phyloP scores from a whole-genome alignment of 257 asterid species.

The Solanum chilense region DNA sequence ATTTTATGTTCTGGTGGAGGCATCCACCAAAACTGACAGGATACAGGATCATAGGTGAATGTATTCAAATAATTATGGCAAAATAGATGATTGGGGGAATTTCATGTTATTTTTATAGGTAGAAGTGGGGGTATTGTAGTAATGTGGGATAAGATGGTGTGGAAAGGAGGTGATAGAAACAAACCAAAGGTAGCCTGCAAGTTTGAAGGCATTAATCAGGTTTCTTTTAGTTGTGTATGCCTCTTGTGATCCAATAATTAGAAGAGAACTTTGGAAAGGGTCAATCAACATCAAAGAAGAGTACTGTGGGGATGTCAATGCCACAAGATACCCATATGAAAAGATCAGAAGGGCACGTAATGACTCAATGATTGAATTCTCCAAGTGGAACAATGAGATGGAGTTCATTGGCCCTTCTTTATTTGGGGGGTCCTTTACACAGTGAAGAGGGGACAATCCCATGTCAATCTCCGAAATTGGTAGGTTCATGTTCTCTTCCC shows the following conservation, averaged over 20 bases:
- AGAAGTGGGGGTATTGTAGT: neutral
- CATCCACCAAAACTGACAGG: neutral
- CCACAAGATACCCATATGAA: neutral
- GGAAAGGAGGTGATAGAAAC: neutral
- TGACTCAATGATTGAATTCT: neutral
- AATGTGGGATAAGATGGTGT: neutral
- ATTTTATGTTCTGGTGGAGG: neutral
- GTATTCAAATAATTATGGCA: neutral
- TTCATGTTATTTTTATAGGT: neutral
- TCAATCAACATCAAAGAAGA: neutral
- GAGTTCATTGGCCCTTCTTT: neutral
- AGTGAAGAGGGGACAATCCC: neutral
- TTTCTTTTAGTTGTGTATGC: neutral
- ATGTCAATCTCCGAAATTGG: neutral
- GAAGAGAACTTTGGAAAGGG: neutral
- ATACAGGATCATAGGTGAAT: neutral
- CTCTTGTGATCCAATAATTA: neutral
- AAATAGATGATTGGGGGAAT: neutral
- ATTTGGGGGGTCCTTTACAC: neutral
- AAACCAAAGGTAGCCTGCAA: neutral
- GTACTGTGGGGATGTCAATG: neutral
- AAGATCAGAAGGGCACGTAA: neutral
- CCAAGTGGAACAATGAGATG: neutral
- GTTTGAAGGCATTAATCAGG: neutral
- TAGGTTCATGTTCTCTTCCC: neutral